Conservation (phyloP, 352 stramenopile genomes). For the Phytophthora tubulina region DNA sequence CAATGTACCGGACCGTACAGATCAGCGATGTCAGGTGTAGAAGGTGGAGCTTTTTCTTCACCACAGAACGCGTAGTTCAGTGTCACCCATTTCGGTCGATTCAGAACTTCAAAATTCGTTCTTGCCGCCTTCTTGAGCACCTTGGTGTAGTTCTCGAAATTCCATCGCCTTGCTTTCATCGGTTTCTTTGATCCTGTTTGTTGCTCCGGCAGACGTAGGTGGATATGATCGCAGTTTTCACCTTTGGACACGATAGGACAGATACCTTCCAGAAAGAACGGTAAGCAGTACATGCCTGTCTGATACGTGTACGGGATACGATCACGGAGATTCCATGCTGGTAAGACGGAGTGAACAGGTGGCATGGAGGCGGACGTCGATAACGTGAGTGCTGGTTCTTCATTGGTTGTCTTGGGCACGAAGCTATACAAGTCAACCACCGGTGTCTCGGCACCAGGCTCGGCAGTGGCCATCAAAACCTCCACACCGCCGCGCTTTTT, state of each 20-base stretch:
- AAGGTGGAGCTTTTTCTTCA: slow-evolving; percentile 23
- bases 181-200: slow-evolving; percentile 5
- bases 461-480: slow-evolving; percentile 36
- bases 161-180: slow-evolving; percentile 32
- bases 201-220: slow-evolving; percentile 41
- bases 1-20: slow-evolving; percentile 43
- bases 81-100: slow-evolving; percentile 21
- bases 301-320: slow-evolving; percentile 70
- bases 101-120: slow-evolving; percentile 18
- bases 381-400: neutral
- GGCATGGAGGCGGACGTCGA: slow-evolving; percentile 24
- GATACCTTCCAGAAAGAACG: slow-evolving; percentile 56
- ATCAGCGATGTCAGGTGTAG: slow-evolving; percentile 17
- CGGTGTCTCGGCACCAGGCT: slow-evolving; percentile 4
- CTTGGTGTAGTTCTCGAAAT: slow-evolving; percentile 56
- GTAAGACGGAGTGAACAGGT: slow-evolving; percentile 24
- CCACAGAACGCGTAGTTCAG: slow-evolving; percentile 58
- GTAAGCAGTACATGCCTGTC: slow-evolving; percentile 60
- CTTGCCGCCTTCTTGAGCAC: slow-evolving; percentile 33
- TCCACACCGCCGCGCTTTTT: slow-evolving; percentile 30
- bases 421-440: slow-evolving; percentile 58
- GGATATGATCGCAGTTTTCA: slow-evolving; percentile 51
- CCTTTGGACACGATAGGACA: slow-evolving; percentile 49
- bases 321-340: slow-evolving; percentile 54
- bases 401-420: slow-evolving; percentile 31